A percentile compares a stretch with the other conserved stretches of the same genome.
Evolutionary conservation across 768 basidiomycete species (phyloP).

Genomic region (Baorangia bicolor): DNA sequence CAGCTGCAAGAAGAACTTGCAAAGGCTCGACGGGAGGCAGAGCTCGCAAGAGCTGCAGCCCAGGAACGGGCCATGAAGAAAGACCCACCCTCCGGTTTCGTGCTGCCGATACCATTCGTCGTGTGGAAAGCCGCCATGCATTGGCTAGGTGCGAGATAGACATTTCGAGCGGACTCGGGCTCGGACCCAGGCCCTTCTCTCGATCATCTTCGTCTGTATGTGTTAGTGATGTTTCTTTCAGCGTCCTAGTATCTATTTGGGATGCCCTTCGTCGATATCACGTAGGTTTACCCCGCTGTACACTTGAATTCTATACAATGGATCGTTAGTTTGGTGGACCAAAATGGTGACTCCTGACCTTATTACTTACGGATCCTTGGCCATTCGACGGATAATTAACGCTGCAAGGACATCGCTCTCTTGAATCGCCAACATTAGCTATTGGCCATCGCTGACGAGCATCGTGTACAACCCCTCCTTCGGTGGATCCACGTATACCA

Average conservation of each 20-base stretch:
- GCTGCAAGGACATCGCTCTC: no score
- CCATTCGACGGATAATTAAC: neutral
- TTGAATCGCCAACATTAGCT: no score
- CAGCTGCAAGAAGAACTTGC: slow-evolving; percentile 34
- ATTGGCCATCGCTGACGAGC: neutral
- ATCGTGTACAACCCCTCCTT: neutral
- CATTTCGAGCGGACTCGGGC: neutral
- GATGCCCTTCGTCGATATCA: neutral
- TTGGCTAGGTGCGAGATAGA: slow-evolving; percentile 32
- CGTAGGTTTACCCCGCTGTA: neutral
- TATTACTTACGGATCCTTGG: neutral
- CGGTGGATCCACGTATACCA: neutral
- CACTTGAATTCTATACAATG: neutral
- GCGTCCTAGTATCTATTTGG: slow-evolving; percentile 21
- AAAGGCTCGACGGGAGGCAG: slow-evolving; percentile 28
- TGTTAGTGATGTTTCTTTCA: neutral
- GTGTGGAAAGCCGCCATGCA: slow-evolving; percentile 34
- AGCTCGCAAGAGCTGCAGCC: slow-evolving; percentile 18
- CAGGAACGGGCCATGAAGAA: slow-evolving; percentile 29
- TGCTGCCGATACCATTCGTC: slow-evolving; percentile 35
- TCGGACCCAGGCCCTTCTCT: neutral
- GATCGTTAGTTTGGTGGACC: neutral
- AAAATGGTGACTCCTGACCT: neutral
- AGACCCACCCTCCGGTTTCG: slow-evolving; percentile 29
- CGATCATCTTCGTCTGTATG: neutral